Evolutionary conservation across 1,284 basidiomycete species (phyloP), one percentile per base, ranked within the genome.

Genomic region (Amylostereum areolatum): DNA sequence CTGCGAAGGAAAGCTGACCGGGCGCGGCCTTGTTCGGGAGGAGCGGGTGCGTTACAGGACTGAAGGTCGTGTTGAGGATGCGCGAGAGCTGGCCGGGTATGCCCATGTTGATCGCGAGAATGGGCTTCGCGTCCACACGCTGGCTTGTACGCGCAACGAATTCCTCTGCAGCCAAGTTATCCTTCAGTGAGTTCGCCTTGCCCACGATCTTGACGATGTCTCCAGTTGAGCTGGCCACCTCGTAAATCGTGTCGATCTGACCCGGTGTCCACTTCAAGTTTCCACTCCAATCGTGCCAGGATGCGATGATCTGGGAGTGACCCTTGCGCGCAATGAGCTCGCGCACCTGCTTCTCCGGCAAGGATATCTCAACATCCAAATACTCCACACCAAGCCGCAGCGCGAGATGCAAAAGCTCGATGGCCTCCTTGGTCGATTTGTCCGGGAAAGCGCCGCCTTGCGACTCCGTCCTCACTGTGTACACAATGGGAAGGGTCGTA

Each of bases 71-170:
- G 67, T 97, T 97, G 50, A 97, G 72, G 49, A 97, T 81, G 24
- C 97, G 79, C 6, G 92, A 93, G 57, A 97, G 77, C 67, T 97
- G 94, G 4, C 97, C 97, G 34, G 81, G 77, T 6, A 78, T 64
- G 24, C 94, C 93, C 85, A 97, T 96, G 68, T 98, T 98, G 73
- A 98, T 88, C 2, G 92, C 93, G 52, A 99, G 82, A 55, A 98
- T 74, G 1, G 94, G 94, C 64, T 88, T 92, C 43, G 75, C 67
- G 30, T 68, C 67, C 1, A 73, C 67, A 10, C 67, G 65, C 47
- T 58, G 61, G 18, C 64, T 71, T 50, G 67, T 66, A 47, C 70
- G 69, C 33, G 70, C 63, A 12, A 80, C 81, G 60, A 99, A 99
- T 9, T 79, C 66, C 52, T 86, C 81, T 40, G 98, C 76, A 3